Base-by-base conservation (phyloP, 2,329 filamentous ascomycete genomes). In the Cordyceps tenuipes region DNA sequence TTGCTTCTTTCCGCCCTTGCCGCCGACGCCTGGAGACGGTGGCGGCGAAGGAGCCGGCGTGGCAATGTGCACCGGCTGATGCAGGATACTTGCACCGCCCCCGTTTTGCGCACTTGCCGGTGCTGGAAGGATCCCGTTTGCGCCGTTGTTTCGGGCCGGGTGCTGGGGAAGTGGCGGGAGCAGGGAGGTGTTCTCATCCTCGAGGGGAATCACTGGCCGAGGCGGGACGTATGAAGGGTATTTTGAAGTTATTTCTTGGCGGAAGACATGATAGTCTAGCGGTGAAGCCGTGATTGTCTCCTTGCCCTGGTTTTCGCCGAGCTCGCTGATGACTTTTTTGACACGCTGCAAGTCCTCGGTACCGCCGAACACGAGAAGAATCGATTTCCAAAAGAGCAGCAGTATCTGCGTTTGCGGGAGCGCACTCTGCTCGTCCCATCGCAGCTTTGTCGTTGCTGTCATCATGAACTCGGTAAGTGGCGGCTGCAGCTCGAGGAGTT, bases 41-140 rank as follows among this genome's bases (percentile, higher is more conserved):
- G 94, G 94, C 26, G 94, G 94, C 0, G 94, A 99, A 1, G 94
- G 94, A 0, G 92, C 93, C 0, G 94, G 94, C 1, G 94, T 99
- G n/a, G 94, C 94, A 66, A 99, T 99, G 72, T 99, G 94, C 6
- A 99, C 93, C 6, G 94, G 91, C 68, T 97, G 93, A 70, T 97
- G 86, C 29, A 99, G 81, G 68, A 99, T 97, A 0, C 92, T 97
- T 9, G 83, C 79, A 63, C 86, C 79, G 63, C 86, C 84, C 60
- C 78, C 83, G 57, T 71, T 80, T 62, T 83, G 83, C 12, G 75
- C 70, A 59, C 81, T 82, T 0, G 81, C 75, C 3, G 81, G 80
- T 3, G 72, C 76, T 7, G 82, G 80, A 39, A 89, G 77, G 50
- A 89, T 83, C 13, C 86, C 85, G 64, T 81, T 86, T 1, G 81